A percentile compares a stretch with the other conserved stretches of the same genome.
phyloP scores from a whole-genome alignment of 2,329 filamentous ascomycete genomes.

The Cryphonectria japonica region DNA sequence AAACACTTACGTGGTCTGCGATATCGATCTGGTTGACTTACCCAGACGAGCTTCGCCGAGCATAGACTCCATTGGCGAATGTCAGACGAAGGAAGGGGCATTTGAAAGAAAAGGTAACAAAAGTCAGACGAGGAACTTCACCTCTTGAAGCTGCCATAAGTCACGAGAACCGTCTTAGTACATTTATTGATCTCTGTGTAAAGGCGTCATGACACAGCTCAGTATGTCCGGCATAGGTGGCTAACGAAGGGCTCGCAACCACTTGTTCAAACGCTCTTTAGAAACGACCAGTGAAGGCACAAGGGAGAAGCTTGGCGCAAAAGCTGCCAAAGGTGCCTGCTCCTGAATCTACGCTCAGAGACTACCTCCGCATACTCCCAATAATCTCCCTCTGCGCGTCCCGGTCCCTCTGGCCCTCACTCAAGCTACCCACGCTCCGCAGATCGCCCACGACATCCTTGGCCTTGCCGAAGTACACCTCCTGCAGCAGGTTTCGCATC shows the following conservation, averaged over 20 bases:
- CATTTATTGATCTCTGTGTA: conserved; percentile 6
- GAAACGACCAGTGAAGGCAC: background rate
- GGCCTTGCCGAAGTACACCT: conserved; percentile 99
- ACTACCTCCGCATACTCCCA: conserved; percentile 56
- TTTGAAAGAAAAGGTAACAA: background rate
- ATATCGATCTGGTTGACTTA: background rate
- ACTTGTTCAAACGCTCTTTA: background rate
- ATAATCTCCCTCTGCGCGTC: conserved; percentile 91
- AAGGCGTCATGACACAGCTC: conserved; percentile 14
- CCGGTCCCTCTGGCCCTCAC: conserved; percentile 80
- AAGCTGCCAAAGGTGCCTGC: background rate
- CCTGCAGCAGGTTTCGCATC: conserved; percentile 97
- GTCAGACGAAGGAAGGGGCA: background rate
- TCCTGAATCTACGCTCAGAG: background rate
- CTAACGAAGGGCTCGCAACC: background rate
- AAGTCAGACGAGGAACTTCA: background rate
- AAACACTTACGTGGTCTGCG: background rate
- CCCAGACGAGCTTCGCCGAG: background rate
- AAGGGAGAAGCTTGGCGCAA: background rate
- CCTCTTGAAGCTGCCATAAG: conserved; percentile 18
- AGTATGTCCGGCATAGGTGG: background rate
- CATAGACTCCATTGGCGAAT: background rate
- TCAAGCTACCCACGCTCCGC: conserved; percentile 82
- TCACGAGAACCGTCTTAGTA: conserved; percentile 22
- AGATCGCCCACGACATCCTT: conserved; percentile 97